Conservation (phyloP, 139 green algal genomes). For the Yamagishiella unicocca region DNA sequence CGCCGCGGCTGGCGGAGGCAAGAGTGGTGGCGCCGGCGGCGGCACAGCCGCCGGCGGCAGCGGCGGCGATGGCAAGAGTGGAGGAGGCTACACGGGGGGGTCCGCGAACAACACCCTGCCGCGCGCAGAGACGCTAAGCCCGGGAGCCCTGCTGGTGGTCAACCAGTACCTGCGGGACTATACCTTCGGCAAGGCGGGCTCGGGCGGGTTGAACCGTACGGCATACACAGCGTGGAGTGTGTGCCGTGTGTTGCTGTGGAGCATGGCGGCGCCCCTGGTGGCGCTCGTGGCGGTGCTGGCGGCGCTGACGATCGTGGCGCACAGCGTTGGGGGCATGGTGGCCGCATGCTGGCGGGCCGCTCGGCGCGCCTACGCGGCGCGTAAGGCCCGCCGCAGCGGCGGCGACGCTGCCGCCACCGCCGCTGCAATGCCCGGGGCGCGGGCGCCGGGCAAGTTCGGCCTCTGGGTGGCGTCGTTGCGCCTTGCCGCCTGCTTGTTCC, state of each 20-base stretch:
- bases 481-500: not conserved
- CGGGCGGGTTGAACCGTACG: not conserved
- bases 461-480: not conserved
- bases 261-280: not conserved
- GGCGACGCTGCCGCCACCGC: not conserved
- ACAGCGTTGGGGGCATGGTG: not conserved
- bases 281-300: not conserved
- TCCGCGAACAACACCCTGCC: too few species aligned
- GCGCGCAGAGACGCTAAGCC: not conserved
- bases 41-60: not conserved
- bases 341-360: too few species aligned
- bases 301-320: not conserved
- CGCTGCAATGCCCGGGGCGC: too few species aligned
- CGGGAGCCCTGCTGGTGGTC: slow-evolving; percentile 12
- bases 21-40: not conserved
- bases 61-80: not conserved
- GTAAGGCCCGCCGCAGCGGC: not conserved
- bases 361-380: not conserved
- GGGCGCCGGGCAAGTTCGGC: too few species aligned
- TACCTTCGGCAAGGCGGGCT: not conserved
- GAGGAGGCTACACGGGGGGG: too few species aligned
- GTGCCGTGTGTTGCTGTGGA: not conserved
- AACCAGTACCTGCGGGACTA: slow-evolving; percentile 18
- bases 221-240: not conserved
- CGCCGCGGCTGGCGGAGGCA: not conserved